A percentile compares a stretch with the other conserved stretches of the same genome.
Evolutionary conservation across 176 grass and related monocot genomes (phyloP).

Genomic region (Musa schizocarpa): DNA sequence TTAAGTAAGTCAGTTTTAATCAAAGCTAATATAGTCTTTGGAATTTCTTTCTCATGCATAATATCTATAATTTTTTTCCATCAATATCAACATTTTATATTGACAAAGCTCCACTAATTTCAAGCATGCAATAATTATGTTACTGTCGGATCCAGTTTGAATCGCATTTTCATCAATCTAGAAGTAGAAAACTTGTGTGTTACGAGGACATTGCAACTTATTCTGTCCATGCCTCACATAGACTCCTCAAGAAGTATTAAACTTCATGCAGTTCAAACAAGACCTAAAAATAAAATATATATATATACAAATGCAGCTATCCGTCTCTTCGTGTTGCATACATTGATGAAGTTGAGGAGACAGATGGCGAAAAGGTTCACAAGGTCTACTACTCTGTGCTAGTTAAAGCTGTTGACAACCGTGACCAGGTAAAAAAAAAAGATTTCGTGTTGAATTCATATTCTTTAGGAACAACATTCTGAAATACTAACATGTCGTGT

Average conservation of each 20-base stretch:
- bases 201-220: no score
- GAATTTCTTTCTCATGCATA: conserved; percentile 1
- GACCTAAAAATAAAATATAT: not conserved
- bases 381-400: conserved; percentile 90
- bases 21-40: not conserved
- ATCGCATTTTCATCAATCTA: not conserved
- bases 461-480: not conserved
- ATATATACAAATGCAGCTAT: conserved; percentile 50
- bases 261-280: not conserved
- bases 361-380: conserved; percentile 73
- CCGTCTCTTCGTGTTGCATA: conserved; percentile 85
- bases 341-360: conserved; percentile 94
- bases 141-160: not conserved
- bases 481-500: conserved; percentile 15
- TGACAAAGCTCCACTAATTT: not conserved
- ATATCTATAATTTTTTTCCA: not conserved
- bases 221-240: not conserved
- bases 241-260: not conserved
- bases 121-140: not conserved
- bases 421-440: conserved; percentile 60
- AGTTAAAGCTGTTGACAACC: conserved; percentile 93
- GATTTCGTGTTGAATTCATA: conserved; percentile 6
- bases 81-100: not conserved
- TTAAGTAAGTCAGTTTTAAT: conserved; percentile 50
- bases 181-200: no score